Percentiles rank a stretch among this genome's conserved stretches.
Conservation (phyloP, 1,284 basidiomycete species). For the Fomitopsis pinicola region DNA sequence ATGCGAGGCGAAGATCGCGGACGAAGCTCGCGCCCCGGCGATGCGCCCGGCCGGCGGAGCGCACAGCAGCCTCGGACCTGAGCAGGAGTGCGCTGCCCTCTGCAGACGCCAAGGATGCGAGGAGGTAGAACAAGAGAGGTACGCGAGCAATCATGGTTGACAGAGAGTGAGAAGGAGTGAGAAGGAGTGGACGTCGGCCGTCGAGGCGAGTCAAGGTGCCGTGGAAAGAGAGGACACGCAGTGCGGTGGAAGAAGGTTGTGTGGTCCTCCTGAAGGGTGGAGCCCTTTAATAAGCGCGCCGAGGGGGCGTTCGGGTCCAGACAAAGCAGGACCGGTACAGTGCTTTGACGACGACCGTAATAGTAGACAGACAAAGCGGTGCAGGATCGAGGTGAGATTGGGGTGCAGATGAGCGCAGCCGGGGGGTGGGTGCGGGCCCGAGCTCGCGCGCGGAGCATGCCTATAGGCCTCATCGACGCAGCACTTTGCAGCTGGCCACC, state of each 20-base stretch:
- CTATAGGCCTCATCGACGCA: background rate
- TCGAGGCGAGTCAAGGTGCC: slow-evolving; percentile 2
- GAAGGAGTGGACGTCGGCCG: slow-evolving; percentile 3
- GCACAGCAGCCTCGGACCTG: slow-evolving; percentile 27
- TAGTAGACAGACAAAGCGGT: background rate
- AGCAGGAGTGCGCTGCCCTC: slow-evolving; percentile 34
- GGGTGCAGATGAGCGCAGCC: background rate
- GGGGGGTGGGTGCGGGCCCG: background rate
- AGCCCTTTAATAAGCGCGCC: background rate
- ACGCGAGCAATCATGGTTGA: slow-evolving; percentile 16
- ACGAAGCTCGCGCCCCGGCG: slow-evolving; percentile 52
- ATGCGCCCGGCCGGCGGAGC: slow-evolving; percentile 28
- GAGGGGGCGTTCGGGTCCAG: background rate
- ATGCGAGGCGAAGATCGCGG: slow-evolving; percentile 58
- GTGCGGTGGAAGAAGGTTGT: background rate
- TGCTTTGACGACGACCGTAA: background rate
- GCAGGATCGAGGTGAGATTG: background rate
- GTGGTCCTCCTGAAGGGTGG: background rate
- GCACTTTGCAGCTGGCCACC: background rate
- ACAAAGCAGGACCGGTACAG: background rate
- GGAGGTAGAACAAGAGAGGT: slow-evolving; percentile 29
- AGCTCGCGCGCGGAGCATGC: background rate
- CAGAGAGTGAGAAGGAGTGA: slow-evolving; percentile 6
- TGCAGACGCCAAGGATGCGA: slow-evolving; percentile 29
- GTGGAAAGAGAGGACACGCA: slow-evolving; percentile 2